Evolutionary conservation across 1,284 basidiomycete species (phyloP).

Genomic region (Boletellus sp.): DNA sequence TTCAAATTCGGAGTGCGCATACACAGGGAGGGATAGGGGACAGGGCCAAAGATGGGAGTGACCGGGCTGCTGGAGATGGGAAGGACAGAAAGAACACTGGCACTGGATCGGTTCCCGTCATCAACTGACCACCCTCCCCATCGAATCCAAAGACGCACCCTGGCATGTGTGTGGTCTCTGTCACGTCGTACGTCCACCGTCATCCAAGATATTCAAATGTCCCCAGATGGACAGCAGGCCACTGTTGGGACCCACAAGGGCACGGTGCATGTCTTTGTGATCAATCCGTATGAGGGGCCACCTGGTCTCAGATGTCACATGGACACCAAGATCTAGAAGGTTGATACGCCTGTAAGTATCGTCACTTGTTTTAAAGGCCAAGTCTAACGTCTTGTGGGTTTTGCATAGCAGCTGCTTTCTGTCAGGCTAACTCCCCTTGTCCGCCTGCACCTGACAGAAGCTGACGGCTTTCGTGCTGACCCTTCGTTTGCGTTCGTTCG

Average conservation of each 20-base stretch:
- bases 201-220: slow-evolving; percentile 58
- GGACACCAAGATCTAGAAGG: slow-evolving; percentile 54
- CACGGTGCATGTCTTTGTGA: slow-evolving; percentile 71
- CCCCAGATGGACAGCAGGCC: slow-evolving; percentile 66
- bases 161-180: slow-evolving; percentile 69
- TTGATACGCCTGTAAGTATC: slow-evolving; percentile 44
- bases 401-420: slow-evolving; percentile 46
- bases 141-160: slow-evolving; percentile 31
- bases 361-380: not conserved
- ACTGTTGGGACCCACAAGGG: slow-evolving; percentile 64
- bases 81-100: slow-evolving; percentile 9
- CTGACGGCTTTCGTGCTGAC: slow-evolving; percentile 37
- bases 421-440: slow-evolving; percentile 56
- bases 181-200: slow-evolving; percentile 65
- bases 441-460: slow-evolving; percentile 45
- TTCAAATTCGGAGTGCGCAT: slow-evolving; percentile 44
- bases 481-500: slow-evolving; percentile 57
- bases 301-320: slow-evolving; percentile 60
- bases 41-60: not conserved
- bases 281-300: slow-evolving; percentile 73
- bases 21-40: slow-evolving; percentile 12
- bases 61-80: not conserved
- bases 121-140: slow-evolving; percentile 2
- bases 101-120: slow-evolving; percentile 3
- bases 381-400: slow-evolving; percentile 4